Evolutionary conservation across 805 yeast species (phyloP), one percentile per base, ranked within the genome.

Genomic region (Suhomyces emberorum): DNA sequence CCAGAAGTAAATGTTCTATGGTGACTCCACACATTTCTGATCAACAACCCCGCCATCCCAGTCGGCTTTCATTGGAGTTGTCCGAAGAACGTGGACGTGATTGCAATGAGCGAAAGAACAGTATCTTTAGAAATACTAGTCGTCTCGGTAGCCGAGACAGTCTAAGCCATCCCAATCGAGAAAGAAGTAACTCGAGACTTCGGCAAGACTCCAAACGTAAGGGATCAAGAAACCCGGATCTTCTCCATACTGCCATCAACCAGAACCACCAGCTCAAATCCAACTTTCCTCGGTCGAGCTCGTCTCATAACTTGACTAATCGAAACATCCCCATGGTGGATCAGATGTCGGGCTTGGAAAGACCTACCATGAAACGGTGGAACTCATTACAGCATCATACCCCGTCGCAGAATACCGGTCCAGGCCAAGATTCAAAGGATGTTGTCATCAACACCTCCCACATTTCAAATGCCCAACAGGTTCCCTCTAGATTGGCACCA

Each of bases 291-390:
- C 20, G 43, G 8, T 44, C 48, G 7, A 29, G 36, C 15, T 41
- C 43, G 18, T 24, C 45, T 6, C 40, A 44, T 9, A 36, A 32
- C 8, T 21, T 22, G 29, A 25, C 15, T 19, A 31, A 32, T 27
- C 31, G 31, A 15, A 28, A 40, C 24, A 34, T 41, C 29, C 38
- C 42, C 37, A 28, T 42, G 50, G 25, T 35, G 34, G 21, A 32
- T 15, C 12, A 41, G 42, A 11, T 30, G 15, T 14, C 41, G 18
- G 30, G 36, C 12, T 23, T 37, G 2, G 31, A 26, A 6, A 24
- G 46, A 10, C 52, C 49, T 4, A 40, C 37, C 9, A 21, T 46
- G 9, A 33, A 32, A 29, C 37, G 37, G 26, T 48, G 47, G 49
- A 38, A 32, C 20, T 41, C 47, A 6, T 43, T 24, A 21, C 37